Evolutionary conservation across 768 basidiomycete species (phyloP).

Genomic region (Tricholoma furcatifolium): DNA sequence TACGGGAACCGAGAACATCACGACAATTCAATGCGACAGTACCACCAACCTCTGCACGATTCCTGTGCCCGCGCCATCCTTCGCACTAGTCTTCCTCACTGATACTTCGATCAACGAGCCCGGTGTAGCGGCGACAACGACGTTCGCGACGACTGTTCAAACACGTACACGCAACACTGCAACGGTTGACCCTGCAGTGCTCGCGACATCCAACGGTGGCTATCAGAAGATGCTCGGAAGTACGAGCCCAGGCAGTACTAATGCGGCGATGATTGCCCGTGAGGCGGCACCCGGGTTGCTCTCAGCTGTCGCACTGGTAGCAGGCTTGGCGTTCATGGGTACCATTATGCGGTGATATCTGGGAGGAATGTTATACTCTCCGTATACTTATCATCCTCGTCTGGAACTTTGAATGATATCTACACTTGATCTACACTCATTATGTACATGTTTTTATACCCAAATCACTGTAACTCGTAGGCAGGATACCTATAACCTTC

Average conservation of each 20-base stretch:
- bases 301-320: too few relatives aligned
- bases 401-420: too few relatives aligned
- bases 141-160: slow-evolving; percentile 42
- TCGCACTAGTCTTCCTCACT: slow-evolving; percentile 69
- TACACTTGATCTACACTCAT: too few relatives aligned
- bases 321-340: too few relatives aligned
- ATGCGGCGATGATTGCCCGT: slow-evolving; percentile 8
- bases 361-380: too few relatives aligned
- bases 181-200: slow-evolving; percentile 48
- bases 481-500: too few relatives aligned
- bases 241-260: slow-evolving; percentile 36
- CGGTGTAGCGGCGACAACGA: slow-evolving; percentile 28
- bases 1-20: slow-evolving; percentile 46
- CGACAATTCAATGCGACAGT: slow-evolving; percentile 57
- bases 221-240: slow-evolving; percentile 32
- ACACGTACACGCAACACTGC: slow-evolving; percentile 53
- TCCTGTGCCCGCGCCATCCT: slow-evolving; percentile 64
- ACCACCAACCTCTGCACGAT: slow-evolving; percentile 52
- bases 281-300: too few relatives aligned
- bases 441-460: too few relatives aligned
- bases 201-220: slow-evolving; percentile 67
- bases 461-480: too few relatives aligned
- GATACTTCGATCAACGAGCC: slow-evolving; percentile 34
- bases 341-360: too few relatives aligned
- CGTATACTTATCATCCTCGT: too few relatives aligned